Evolutionary conservation across 176 grass and related monocot species (phyloP).

Genomic region (Eleusine indica): DNA sequence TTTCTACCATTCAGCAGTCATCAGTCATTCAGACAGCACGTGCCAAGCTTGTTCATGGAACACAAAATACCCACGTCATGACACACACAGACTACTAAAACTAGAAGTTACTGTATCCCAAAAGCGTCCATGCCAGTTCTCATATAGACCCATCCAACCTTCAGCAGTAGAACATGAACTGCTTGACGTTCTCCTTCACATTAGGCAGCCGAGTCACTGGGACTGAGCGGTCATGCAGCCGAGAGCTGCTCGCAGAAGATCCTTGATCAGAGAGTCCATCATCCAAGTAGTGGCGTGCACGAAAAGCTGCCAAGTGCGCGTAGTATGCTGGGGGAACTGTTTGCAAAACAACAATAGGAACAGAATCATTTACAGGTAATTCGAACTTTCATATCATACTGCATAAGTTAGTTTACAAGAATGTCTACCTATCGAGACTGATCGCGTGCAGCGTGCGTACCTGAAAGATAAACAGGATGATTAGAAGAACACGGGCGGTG

Average conservation of each 20-base stretch:
- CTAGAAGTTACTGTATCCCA: background rate
- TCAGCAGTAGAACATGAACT: slow-evolving; percentile 88
- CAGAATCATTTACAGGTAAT: background rate
- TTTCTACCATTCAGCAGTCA: background rate
- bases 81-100: background rate
- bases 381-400: background rate
- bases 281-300: slow-evolving; percentile 65
- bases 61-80: background rate
- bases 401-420: background rate
- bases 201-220: slow-evolving; percentile 47
- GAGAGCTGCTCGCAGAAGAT: background rate
- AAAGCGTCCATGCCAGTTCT: background rate
- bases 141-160: background rate
- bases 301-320: slow-evolving; percentile 73
- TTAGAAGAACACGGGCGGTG: background rate
- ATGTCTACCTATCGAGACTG: slow-evolving; percentile 76
- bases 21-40: background rate
- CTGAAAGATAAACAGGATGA: slow-evolving; percentile 16
- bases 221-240: background rate
- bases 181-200: slow-evolving; percentile 62
- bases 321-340: slow-evolving; percentile 88
- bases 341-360: background rate
- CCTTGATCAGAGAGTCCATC: slow-evolving; percentile 49
- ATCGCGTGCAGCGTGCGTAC: slow-evolving; percentile 79
- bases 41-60: background rate